Percentiles rank a stretch among this genome's conserved stretches.
phyloP scores from a whole-genome alignment of 2,329 filamentous ascomycete species.

The Ascochyta koolunga region DNA sequence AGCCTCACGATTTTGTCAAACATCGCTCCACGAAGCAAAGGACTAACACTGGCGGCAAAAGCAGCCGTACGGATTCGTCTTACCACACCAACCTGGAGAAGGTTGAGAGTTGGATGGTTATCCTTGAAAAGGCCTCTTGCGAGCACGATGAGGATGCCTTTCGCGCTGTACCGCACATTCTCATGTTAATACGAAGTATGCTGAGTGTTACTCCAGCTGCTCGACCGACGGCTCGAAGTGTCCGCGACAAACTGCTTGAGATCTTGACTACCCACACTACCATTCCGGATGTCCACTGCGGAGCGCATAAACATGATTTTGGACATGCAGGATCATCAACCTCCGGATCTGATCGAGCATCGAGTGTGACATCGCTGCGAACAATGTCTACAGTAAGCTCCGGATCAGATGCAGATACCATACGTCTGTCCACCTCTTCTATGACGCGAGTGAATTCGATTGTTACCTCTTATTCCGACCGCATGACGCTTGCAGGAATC shows the following conservation, averaged over 20 bases:
- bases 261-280: constrained; percentile 39
- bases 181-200: constrained; percentile 52
- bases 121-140: constrained; percentile 64
- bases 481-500: constrained; percentile 37
- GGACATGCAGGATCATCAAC: constrained; percentile 29
- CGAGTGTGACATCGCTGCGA: constrained; percentile 35
- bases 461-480: constrained; percentile 40
- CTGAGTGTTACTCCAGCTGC: constrained; percentile 48
- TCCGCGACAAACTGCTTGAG: constrained; percentile 47
- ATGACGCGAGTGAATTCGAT: constrained; percentile 38
- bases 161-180: constrained; percentile 49
- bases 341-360: constrained; percentile 37
- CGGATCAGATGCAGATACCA: constrained; percentile 39
- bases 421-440: constrained; percentile 32
- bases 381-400: constrained; percentile 40
- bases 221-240: constrained; percentile 50
- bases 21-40: constrained; percentile 72
- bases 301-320: constrained; percentile 40
- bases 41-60: constrained; percentile 49
- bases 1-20: constrained; percentile 67
- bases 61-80: constrained; percentile 69
- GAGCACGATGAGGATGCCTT: constrained; percentile 46
- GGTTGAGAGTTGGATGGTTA: constrained; percentile 71
- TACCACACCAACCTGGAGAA: constrained; percentile 75
- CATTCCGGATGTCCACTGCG: constrained; percentile 45